These are phyloP conservation scores for Gryganskiella cystojenkinii DNA, from an alignment of 192 early-diverging fungal genomes.

Conservation along the genomic window DNA sequence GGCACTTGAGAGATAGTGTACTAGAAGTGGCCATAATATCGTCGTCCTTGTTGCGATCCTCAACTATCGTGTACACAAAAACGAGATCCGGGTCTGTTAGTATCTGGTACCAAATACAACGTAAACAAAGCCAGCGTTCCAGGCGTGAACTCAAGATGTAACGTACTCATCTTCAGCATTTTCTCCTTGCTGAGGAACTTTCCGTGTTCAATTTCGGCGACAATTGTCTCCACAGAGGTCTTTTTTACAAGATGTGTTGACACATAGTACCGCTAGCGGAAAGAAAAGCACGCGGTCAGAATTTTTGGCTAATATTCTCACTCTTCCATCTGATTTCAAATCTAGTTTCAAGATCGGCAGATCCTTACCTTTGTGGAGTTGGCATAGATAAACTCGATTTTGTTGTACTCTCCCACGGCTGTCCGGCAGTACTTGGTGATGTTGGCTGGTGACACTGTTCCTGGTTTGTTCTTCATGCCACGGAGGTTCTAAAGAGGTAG, in stretches of 20 bases:
- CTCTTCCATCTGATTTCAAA: no score
- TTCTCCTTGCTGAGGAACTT: conserved; percentile 57
- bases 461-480: conserved; percentile 66
- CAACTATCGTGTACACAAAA: conserved; percentile 20
- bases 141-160: background rate
- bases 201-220: conserved; percentile 52
- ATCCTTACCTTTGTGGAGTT: conserved; percentile 60
- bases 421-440: conserved; percentile 55
- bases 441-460: conserved; percentile 68
- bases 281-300: background rate
- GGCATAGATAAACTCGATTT: conserved; percentile 64
- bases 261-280: conserved; percentile 52
- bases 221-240: conserved; percentile 51
- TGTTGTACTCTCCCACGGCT: conserved; percentile 43
- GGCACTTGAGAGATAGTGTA: conserved; percentile 77
- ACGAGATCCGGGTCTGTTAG: background rate
- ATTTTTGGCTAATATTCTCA: no score
- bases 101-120: background rate
- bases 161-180: conserved; percentile 57
- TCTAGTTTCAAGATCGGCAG: background rate
- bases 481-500: conserved; percentile 53
- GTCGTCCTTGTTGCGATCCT: conserved; percentile 63
- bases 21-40: conserved; percentile 74
- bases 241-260: conserved; percentile 57
- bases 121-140: conserved; percentile 1